Base-by-base conservation (phyloP, 768 basidiomycete species). In the Pholiota microspora region DNA sequence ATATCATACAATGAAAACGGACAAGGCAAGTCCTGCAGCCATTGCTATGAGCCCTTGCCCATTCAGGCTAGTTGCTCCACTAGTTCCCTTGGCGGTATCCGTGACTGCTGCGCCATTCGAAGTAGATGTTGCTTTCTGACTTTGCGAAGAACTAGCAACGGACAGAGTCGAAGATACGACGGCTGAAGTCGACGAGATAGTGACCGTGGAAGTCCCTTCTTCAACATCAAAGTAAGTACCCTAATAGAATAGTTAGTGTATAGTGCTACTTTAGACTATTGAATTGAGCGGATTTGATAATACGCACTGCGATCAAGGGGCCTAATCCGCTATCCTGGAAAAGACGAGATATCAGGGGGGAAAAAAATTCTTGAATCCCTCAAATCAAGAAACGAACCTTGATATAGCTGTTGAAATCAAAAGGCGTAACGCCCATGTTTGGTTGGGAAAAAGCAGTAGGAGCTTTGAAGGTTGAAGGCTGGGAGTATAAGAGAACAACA, bases 171-270 rank as follows among this genome's bases (percentile, higher is more conserved):
- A 80, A 8, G 83, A 77, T 57, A 81, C 71, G 15, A 91, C 88
- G 9, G 85, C 67, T n/a, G 84, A 80, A 35, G 90, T 92, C 18
- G 81, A 61, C 40, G 79, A 71, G 42, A 83, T 64, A 27, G 80
- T 72, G 36, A 64, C 71, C 18, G 82, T 83, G 10, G 81, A 74
- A 3, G 76, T 75, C 23, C 90, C 90, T 61, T 82, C 80, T 69
- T 90, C 81, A 60, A 90, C 91, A 4, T 77, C 80, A 62, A 90
- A 80, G 73, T 91, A 93, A 57, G 75, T 86, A 42, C 73, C 86
- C 86, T 87, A 55, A 6, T 23, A 45, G 21, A 46, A 27, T 15
- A 27, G n/a, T n/a, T n/a, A n/a, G n/a, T n/a, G n/a, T n/a, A n/a
- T n/a, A n/a, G n/a, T n/a, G n/a, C n/a, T n/a, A n/a, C n/a, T n/a